Base-by-base conservation (phyloP, 2,329 filamentous ascomycete species). In the Neonectria magnoliae region DNA sequence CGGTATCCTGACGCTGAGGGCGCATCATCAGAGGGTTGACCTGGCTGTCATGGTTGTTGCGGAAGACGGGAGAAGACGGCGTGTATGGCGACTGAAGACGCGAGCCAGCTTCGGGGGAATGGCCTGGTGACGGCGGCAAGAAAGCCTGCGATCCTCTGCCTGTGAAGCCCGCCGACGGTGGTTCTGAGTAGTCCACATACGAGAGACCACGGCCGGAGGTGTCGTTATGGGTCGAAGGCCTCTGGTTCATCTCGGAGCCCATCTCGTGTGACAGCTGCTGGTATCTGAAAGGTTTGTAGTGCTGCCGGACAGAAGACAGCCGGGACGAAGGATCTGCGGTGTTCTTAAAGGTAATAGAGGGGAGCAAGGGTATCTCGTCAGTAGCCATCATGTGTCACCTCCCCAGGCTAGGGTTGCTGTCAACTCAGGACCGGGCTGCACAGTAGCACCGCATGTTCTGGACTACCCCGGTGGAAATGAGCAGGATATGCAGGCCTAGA, bases 21-120 rank as follows among this genome's bases (percentile, higher is more conserved):
- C 41, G 16, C 31, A 63, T 54, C n/a, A 62, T 54, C n/a, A 62
- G 54, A 14, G 55, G 55, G 25, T 57, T 57, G 38, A 42, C 25
- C 36, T 62, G 59, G 55, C 60, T 58, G 50, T 58, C 50, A n/a
- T 63, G 55, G 2, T n/a, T 38, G 22, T 9, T 42, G 18, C 42
- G 41, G 9, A 63, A 63, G 22, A 57, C 60, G 11, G 60, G 48
- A 5, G 60, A 54, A 5, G 16, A 48, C 20, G 48, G 60, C 2
- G 55, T 57, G 11, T 42, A 63, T 29, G 60, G 55, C n/a, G 60
- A 63, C n/a, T 47, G 48, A 10, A 54, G 29, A 36, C 25, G 41
- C 1, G 60, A 58, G n/a, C 29, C 29, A 16, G 22, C 25, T 10
- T 57, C 60, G 38, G 29, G 33, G 3, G 55, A 58, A 14, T 44